Evolutionary conservation across 306 rosid species (phyloP), one percentile per base, ranked within the genome.

Genomic region (Dryas drummondii): DNA sequence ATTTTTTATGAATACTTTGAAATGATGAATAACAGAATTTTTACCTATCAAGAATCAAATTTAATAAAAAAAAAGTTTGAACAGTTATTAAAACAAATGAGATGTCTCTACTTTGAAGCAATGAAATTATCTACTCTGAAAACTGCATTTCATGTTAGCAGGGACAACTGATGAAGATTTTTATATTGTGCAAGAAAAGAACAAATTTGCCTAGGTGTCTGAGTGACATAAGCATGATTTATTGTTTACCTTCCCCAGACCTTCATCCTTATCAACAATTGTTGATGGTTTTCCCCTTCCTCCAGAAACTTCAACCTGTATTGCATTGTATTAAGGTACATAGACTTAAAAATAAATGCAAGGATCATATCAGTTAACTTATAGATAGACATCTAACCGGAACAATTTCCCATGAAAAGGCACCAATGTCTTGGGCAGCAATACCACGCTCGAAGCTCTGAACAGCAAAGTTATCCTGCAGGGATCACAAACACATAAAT

Each of bases 361-460:
- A 27, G 19, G 4, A 2, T 15, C 60, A 13, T 32, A 46, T 64
- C 1, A 65, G 14, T 41, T 17, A 65, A 78, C 68, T 78, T 65
- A 60, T 76, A 41, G 62, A 72, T 2, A 78, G 68, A 66, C 15
- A 45, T 47, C 81, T 41, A 32, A 92, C 97, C 41, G 99, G 92
- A 82, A 82, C 90, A 74, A 92, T 90, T 88, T 96, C 99, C 99
- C 98, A 96, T 45, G 85, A 60, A 81, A 96, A 96, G 73, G 91
- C 86, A 54, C 87, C 87, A 79, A 84, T 59, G 7, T 86, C 89
- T 85, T 92, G 90, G 82, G 99, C 97, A 75, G 98, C 87, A 88
- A 90, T 92, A 72, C 91, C 96, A 42, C 97, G 96, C 85, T 96
- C 98, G 76, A 92, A 96, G 87, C 99, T 96, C 83, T 88, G 93